Conservation (phyloP, 306 rosid species). For the Adenanthera pavonina region DNA sequence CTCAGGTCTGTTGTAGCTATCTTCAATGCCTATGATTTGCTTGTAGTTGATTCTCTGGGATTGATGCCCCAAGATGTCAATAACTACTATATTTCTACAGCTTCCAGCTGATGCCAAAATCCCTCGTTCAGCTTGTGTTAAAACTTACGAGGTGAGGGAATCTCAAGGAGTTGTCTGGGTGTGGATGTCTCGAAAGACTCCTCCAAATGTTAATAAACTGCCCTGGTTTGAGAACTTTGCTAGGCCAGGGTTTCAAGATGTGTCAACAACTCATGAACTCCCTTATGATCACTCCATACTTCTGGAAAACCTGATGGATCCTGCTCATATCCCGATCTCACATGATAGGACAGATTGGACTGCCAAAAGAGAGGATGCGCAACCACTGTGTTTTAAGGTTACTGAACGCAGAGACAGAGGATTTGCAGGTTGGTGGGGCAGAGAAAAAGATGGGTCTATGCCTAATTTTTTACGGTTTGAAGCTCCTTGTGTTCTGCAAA, state of each 20-base stretch:
- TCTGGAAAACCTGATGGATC: conserved; percentile 95
- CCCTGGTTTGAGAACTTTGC: conserved; percentile 96
- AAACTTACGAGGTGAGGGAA: conserved; percentile 77
- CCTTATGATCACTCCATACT: conserved; percentile 98
- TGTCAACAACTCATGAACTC: conserved; percentile 85
- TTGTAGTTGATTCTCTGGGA: neutral
- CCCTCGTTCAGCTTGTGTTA: conserved; percentile 82
- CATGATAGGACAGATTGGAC: conserved; percentile 91
- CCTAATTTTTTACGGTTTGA: conserved; percentile 72
- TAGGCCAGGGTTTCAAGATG: conserved; percentile 82
- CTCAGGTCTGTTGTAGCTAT: conserved; percentile 69
- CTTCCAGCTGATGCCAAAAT: conserved; percentile 94
- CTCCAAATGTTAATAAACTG: conserved; percentile 64
- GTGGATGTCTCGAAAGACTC: conserved; percentile 86
- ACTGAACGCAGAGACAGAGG: conserved; percentile 82
- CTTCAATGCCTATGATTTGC: neutral
- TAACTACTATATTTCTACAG: conserved; percentile 46
- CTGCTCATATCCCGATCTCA: conserved; percentile 95
- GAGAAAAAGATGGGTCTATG: conserved; percentile 53
- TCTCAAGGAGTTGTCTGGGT: conserved; percentile 97
- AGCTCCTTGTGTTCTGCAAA: conserved; percentile 93
- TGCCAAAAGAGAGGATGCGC: conserved; percentile 92
- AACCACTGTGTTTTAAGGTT: conserved; percentile 72
- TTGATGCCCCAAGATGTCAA: conserved; percentile 5
- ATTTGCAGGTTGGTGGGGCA: conserved; percentile 96